Evolutionary conservation across 306 rosid species (phyloP).

Genomic region (Malus orientalis): DNA sequence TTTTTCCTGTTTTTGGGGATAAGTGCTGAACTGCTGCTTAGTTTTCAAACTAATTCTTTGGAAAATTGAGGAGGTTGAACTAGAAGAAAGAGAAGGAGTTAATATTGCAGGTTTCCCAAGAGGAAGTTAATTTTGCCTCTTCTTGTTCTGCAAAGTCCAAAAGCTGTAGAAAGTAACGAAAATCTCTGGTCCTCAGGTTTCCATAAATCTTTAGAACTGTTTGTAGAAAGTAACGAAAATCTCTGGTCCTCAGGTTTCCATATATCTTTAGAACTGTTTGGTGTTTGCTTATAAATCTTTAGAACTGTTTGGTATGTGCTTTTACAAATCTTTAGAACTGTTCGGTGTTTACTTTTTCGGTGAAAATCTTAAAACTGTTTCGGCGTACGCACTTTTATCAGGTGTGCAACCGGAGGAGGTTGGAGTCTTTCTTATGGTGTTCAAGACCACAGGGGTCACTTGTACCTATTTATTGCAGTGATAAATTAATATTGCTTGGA

Average conservation of each 20-base stretch:
- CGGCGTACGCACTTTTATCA: background rate
- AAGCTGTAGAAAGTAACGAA: background rate
- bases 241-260: background rate
- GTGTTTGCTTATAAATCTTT: background rate
- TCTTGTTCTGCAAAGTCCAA: background rate
- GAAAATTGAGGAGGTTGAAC: background rate
- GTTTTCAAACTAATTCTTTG: background rate
- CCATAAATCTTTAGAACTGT: background rate
- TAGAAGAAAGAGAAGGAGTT: background rate
- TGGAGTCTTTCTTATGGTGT: background rate
- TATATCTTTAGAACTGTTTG: background rate
- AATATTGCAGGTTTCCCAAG: background rate
- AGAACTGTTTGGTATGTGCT: background rate
- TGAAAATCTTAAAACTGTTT: background rate
- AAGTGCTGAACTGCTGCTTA: background rate
- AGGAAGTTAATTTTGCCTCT: constrained; percentile 2
- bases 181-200: background rate
- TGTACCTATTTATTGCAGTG: background rate
- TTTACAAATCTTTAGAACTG: background rate
- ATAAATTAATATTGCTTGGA: background rate
- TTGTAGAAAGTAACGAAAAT: background rate
- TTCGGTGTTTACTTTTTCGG: background rate
- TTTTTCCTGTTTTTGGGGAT: background rate
- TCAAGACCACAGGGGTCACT: too few species aligned
- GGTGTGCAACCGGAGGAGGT: background rate